Evolutionary conservation across 2,329 filamentous ascomycete species (phyloP), one percentile per base, ranked within the genome.

Genomic region (Monosporascus cannonballus): DNA sequence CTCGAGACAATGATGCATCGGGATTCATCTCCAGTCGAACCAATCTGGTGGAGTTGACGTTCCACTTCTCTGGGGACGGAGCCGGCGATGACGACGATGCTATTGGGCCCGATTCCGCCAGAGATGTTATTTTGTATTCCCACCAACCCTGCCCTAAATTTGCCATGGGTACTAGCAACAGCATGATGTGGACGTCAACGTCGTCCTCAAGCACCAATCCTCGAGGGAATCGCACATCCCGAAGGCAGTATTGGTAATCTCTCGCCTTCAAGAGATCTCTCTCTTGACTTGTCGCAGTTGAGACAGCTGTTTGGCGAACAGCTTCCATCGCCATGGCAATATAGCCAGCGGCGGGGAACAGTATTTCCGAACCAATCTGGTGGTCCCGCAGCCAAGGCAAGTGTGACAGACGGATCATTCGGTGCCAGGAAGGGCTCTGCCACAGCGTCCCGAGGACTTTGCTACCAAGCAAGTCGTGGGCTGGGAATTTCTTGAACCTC

Each of bases 301-400:
- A 25, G 24, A 25, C 24, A 25, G 24, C 24, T 25, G 24, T 25
- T 25, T 25, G 24, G 24, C 24, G 24, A 25, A 25, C 24, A 25
- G 59, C 62, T 42, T 61, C 61, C 2, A 59, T 20, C 1, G 57
- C 60, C 53, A 72, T 65, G 6, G 69, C 64, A 0, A 67, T 59
- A 15, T 62, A 61, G 9, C 69, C 73, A 11, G 67, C 61, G 8
- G 64, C 71, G 45, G 73, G 69, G 42, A 72, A 69, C 54, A 76
- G 63, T 47, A 69, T 67, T 37, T 74, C 66, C 53, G 66, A 69
- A 24, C 73, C 71, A 64, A 76, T 68, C 34, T 59, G 56, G 62
- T 76, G 76, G 55, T 76, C 73, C 20, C 68, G 61, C 6, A 75
- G 68, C 52, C 76, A 76, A 20, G 77, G 65, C 4, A 59, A 39